Evolutionary conservation across 2,329 filamentous ascomycete genomes (phyloP), one percentile per base, ranked within the genome.

Genomic region (Epichloe sibirici): DNA sequence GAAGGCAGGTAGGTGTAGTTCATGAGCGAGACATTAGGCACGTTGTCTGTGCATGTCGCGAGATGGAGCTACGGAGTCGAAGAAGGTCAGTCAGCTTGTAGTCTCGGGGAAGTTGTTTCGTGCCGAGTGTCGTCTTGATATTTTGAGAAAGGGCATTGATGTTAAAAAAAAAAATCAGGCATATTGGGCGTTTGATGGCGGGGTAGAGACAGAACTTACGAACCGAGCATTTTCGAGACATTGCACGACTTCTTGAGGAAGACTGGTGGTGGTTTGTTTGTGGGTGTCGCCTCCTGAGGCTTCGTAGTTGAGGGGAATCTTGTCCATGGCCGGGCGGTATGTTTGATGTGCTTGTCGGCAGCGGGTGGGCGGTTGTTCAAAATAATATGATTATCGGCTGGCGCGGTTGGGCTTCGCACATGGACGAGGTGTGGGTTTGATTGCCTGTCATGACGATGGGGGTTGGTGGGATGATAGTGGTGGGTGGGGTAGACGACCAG

Each of bases 1-100:
- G 78, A 82, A 40, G 90, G 86, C 23, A 98, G 85, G 71, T 96
- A 97, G 64, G 93, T 97, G 74, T 97, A 97, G 75, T 95, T 96
- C 93, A 98, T 98, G 58, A 98, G 82, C 39, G 90, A 94, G 59
- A 97, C 88, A 67, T 97, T 89, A 9, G 93, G 93, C 57, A 83
- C 76, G 63, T 93, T 86, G 59, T 86, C 77, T 61, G 82, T 82
- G 68, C 87, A 94, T 53, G 93, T 98, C 61, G 93, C 90, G 51
- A 98, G 85, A 70, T 98, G 93, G 59, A 98, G 88, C 90, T 95
- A 7, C 35, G 23, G 13, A 12, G 17, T 51, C 15, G 39, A 31
- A 12, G n/a, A 13, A 12, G 9, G 9, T 17, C 12, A 17, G 40
- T 13, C 8, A 23, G 40, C 37, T 39, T n/a, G 37, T 31, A 11